phyloP scores from a whole-genome alignment of 2,329 filamentous ascomycete genomes.

The Trichoderma semiorbis region DNA sequence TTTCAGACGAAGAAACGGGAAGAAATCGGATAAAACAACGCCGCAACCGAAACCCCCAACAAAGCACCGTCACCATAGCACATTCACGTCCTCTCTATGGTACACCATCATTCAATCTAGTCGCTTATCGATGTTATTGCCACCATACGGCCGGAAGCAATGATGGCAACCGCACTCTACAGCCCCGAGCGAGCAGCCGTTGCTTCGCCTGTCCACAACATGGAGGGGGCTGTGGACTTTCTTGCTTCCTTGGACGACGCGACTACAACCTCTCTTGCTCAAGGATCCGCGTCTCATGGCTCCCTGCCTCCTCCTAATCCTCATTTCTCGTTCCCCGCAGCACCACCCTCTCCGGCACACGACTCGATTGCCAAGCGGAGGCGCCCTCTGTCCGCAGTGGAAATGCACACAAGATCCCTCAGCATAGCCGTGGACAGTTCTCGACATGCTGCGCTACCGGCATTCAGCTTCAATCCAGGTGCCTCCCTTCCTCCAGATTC shows the following conservation, averaged over 20 bases:
- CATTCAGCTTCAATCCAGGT: slow-evolving; percentile 56
- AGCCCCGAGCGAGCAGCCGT: slow-evolving; percentile 36
- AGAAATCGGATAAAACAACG: neutral
- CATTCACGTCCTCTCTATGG: slow-evolving; percentile 37
- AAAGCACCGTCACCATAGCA: neutral
- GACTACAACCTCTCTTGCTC: slow-evolving; percentile 21
- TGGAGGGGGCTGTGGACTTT: slow-evolving; percentile 27
- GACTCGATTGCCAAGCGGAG: slow-evolving; percentile 45
- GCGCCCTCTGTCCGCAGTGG: slow-evolving; percentile 53
- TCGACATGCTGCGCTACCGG: slow-evolving; percentile 45
- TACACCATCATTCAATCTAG: slow-evolving; percentile 31
- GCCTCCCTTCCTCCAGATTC: slow-evolving; percentile 34
- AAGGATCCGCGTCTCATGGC: slow-evolving; percentile 13
- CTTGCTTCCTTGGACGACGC: slow-evolving; percentile 24
- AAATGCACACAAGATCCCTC: slow-evolving; percentile 37
- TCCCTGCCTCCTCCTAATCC: slow-evolving; percentile 55
- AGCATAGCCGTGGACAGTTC: slow-evolving; percentile 30
- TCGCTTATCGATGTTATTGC: slow-evolving; percentile 44
- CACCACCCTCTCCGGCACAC: slow-evolving; percentile 42
- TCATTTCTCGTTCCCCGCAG: slow-evolving; percentile 60
- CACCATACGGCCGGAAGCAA: slow-evolving; percentile 46
- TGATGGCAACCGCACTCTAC: slow-evolving; percentile 40
- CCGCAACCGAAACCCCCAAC: neutral
- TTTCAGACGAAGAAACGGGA: neutral
- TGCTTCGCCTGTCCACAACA: slow-evolving; percentile 26